Conservation (phyloP, 768 basidiomycete species). For the Lactarius akahatsu region DNA sequence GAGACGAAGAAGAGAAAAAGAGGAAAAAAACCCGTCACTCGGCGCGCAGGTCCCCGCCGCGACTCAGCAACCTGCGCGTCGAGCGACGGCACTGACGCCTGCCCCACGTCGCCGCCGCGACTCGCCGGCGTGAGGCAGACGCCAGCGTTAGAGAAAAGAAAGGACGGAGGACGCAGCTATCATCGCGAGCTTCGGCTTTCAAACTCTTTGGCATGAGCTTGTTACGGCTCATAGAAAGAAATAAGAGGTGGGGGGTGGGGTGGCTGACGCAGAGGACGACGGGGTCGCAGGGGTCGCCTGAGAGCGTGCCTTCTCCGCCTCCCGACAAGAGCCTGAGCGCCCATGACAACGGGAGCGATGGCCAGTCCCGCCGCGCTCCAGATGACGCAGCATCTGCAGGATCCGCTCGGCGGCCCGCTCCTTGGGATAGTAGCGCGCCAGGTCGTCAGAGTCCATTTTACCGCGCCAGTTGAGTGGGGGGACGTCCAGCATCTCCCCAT, state of each 20-base stretch:
- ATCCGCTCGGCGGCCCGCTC: not conserved
- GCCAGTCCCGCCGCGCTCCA: not conserved
- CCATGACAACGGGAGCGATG: constrained; percentile 4
- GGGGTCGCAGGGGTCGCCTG: not conserved
- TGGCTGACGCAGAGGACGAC: not conserved
- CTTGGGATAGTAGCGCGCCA: constrained; percentile 12
- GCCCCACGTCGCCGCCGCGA: constrained; percentile 24
- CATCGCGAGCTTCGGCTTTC: not conserved
- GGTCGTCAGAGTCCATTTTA: constrained; percentile 2
- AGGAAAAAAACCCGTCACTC: not conserved
- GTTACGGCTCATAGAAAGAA: not conserved
- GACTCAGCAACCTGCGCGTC: constrained; percentile 13
- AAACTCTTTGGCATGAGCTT: not conserved
- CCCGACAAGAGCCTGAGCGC: not conserved
- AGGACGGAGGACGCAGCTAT: constrained; percentile 11
- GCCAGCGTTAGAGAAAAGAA: constrained; percentile 6
- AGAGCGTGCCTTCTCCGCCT: not conserved
- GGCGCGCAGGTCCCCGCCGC: constrained; percentile 19
- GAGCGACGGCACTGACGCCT: constrained; percentile 13
- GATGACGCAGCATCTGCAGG: not conserved
- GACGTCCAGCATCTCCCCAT: constrained; percentile 1
- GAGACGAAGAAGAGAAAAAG: constrained; percentile 1
- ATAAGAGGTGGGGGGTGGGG: not conserved
- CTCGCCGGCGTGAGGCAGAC: constrained; percentile 15
- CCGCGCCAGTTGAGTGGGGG: constrained; percentile 2